Evolutionary conservation across 2,329 filamentous ascomycete species (phyloP).

Genomic region (Didymella exigua): DNA sequence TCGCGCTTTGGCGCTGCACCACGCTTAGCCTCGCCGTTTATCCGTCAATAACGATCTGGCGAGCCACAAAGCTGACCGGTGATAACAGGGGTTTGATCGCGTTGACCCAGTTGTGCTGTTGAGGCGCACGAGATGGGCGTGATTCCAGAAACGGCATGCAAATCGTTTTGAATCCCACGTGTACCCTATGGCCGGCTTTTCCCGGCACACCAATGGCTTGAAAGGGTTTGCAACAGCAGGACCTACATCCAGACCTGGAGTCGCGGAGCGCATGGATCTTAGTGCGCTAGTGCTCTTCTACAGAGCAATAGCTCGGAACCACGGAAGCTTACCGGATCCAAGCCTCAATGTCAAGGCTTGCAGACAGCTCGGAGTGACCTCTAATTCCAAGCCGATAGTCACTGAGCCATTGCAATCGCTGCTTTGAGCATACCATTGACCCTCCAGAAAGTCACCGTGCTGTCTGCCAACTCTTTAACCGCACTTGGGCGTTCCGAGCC

Average conservation of each 20-base stretch:
- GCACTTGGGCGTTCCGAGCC: too few relatives aligned
- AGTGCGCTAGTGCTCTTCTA: too few relatives aligned
- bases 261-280: too few relatives aligned
- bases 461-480: too few relatives aligned
- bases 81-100: neutral
- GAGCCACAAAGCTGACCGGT: neutral
- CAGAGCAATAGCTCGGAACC: neutral
- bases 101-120: neutral
- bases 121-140: neutral
- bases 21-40: conserved; percentile 4
- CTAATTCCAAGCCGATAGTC: neutral
- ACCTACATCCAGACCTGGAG: too few relatives aligned
- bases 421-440: too few relatives aligned
- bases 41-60: neutral
- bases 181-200: neutral
- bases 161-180: neutral
- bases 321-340: neutral
- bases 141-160: neutral
- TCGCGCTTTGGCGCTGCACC: neutral
- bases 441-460: too few relatives aligned
- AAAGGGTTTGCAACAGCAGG: too few relatives aligned
- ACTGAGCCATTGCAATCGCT: neutral
- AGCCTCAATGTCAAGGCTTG: neutral
- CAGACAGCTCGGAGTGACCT: neutral
- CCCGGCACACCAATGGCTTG: neutral